Base-by-base conservation (phyloP, 768 basidiomycete genomes). In the Auricularia sp. region DNA sequence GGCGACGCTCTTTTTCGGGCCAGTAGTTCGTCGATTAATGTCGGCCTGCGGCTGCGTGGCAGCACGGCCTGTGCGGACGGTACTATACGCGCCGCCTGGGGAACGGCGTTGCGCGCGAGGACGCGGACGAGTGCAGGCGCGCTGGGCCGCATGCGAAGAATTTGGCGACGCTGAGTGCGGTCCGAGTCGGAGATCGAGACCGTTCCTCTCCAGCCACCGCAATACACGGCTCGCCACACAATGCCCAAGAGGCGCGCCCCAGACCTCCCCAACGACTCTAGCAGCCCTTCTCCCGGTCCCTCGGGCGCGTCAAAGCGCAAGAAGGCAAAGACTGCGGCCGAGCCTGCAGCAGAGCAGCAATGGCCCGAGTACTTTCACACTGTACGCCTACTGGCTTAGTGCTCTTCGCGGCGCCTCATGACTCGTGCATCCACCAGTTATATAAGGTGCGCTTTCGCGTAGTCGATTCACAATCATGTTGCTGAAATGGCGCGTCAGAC, bases 291-390 rank as follows among this genome's bases (percentile, higher is more conserved):
- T n/a, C 36, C 61, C 29, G 61, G 51, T 18, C 29, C 53, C 44
- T 53, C 60, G 56, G 54, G 53, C 59, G 5, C 43, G 21, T 36
- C 43, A 51, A 3, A 74, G 64, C 51, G 60, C 36, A 33, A 53
- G 68, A 74, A 59, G 68, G 61, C 44, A 71, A 73, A 62, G 64
- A 68, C n/a, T 65, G 69, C 64, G 39, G 56, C 47, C 7, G 61
- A 64, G 59, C 47, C 42, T 12, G n/a, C n/a, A 35, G 33, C 62
- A 14, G 62, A 63, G 11, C 64, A 69, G 18, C 63, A 68, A 47
- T 90, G 87, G 86, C 87, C 88, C 3, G 80, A 83, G 34, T 81
- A 90, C 70, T 89, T 90, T 66, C 76, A 82, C 62, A 77, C 77
- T 59, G 83, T 81, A 62, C 66, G 72, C 70, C 29, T 43, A 36